Evolutionary conservation across 805 yeast species (phyloP).

Genomic region (Lipomyces yamadae): DNA sequence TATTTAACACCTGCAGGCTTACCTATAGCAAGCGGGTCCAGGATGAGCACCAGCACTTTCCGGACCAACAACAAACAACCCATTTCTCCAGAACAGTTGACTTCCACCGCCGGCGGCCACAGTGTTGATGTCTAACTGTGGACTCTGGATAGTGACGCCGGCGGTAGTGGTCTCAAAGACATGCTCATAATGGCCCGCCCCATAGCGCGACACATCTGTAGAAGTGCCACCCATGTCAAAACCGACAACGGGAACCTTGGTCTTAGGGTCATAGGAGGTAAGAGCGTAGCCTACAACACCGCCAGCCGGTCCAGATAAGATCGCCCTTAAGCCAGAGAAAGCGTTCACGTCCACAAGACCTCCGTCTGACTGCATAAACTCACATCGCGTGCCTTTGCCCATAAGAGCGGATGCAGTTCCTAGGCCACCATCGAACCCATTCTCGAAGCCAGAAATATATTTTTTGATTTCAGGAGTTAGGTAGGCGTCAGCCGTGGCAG

Average conservation of each 20-base stretch:
- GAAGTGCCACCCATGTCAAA: conserved; percentile 94
- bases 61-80: conserved; percentile 81
- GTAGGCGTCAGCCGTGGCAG: conserved; percentile 81
- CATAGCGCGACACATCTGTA: conserved; percentile 79
- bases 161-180: conserved; percentile 85
- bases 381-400: conserved; percentile 52
- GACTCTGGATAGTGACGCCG: conserved; percentile 81
- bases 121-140: conserved; percentile 79
- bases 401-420: conserved; percentile 42
- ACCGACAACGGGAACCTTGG: conserved; percentile 69
- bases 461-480: conserved; percentile 76
- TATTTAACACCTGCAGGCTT: neutral
- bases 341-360: conserved; percentile 83
- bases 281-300: conserved; percentile 93
- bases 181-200: conserved; percentile 71
- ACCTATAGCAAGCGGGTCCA: conserved; percentile 78
- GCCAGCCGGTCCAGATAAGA: conserved; percentile 96
- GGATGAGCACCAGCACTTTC: conserved; percentile 88
- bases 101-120: conserved; percentile 90
- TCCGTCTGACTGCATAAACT: conserved; percentile 97
- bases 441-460: conserved; percentile 63
- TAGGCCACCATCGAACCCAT: conserved; percentile 62
- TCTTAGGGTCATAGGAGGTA: conserved; percentile 69
- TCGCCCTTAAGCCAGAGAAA: conserved; percentile 87
- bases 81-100: conserved; percentile 66